Conservation (phyloP, 208 protist species). For the Leishmania major region DNA sequence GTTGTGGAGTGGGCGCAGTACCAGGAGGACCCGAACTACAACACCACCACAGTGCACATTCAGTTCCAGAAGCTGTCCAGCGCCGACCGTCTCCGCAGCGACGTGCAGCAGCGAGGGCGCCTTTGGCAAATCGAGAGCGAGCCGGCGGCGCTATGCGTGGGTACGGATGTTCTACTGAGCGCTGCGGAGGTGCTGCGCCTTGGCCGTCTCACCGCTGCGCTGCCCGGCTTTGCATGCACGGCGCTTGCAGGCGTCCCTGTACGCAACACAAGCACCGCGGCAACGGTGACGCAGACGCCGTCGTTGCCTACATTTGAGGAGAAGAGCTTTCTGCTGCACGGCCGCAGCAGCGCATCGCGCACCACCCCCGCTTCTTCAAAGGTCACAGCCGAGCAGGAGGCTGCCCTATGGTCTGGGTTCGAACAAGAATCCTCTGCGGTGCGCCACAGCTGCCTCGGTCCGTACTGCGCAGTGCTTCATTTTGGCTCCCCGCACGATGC, state of each 20-base stretch:
- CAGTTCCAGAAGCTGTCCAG: slow-evolving; percentile 80
- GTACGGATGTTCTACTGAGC: slow-evolving; percentile 48
- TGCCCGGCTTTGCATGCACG: slow-evolving; percentile 13
- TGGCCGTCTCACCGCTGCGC: slow-evolving; percentile 15
- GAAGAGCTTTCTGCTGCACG: slow-evolving; percentile 29
- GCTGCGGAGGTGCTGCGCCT: slow-evolving; percentile 36
- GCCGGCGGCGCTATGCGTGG: slow-evolving; percentile 45
- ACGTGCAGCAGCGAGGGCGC: slow-evolving; percentile 37
- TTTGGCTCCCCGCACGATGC: slow-evolving; percentile 52
- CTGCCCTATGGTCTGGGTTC: slow-evolving; percentile 28
- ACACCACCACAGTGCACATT: slow-evolving; percentile 47
- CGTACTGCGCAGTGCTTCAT: slow-evolving; percentile 45
- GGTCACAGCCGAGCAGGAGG: slow-evolving; percentile 35
- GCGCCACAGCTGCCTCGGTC: slow-evolving; percentile 41
- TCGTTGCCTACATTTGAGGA: slow-evolving; percentile 35
- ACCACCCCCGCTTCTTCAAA: slow-evolving; percentile 4
- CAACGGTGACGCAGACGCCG: neutral
- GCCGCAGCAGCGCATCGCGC: slow-evolving; percentile 17
- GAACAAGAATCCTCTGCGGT: slow-evolving; percentile 32
- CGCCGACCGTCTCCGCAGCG: slow-evolving; percentile 57
- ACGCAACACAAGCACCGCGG: slow-evolving; percentile 2
- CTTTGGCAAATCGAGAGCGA: slow-evolving; percentile 53
- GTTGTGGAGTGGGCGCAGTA: slow-evolving; percentile 57
- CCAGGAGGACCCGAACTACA: slow-evolving; percentile 58
- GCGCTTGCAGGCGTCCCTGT: slow-evolving; percentile 3